Percentiles rank a stretch among this genome's conserved stretches.
Evolutionary conservation across 352 stramenopile species (phyloP).

Genomic region (Blastocystis sp.): DNA sequence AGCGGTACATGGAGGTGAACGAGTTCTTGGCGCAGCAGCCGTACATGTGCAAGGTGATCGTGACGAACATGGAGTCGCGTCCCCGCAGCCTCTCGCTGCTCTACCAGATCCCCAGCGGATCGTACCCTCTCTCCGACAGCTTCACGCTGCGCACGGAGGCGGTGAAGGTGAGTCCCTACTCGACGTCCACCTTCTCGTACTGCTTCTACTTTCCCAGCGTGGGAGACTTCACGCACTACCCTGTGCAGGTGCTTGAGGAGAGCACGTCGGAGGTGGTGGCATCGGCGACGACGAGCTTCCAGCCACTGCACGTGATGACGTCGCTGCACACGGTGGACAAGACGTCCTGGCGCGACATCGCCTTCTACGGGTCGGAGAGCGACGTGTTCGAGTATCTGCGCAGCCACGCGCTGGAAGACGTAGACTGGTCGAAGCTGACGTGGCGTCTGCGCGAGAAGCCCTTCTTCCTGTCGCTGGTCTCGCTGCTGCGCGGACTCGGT

Average conservation of each 20-base stretch:
- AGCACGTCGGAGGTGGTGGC: slow-evolving; percentile 60
- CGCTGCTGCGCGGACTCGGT: slow-evolving; percentile 61
- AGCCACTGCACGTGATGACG: slow-evolving; percentile 59
- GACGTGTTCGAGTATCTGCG: slow-evolving; percentile 62
- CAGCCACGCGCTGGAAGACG: slow-evolving; percentile 57
- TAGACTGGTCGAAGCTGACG: slow-evolving; percentile 61
- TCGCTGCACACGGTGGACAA: slow-evolving; percentile 63
- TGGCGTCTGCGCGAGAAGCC: slow-evolving; percentile 63
- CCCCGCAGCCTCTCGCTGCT: slow-evolving; percentile 63
- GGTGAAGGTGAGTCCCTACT: slow-evolving; percentile 61
- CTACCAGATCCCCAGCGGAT: slow-evolving; percentile 67
- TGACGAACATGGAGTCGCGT: slow-evolving; percentile 65
- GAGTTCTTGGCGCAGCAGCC: slow-evolving; percentile 65
- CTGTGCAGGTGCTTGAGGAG: slow-evolving; percentile 62
- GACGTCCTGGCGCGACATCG: slow-evolving; percentile 66
- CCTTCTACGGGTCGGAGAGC: slow-evolving; percentile 61
- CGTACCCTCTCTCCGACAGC: slow-evolving; percentile 62
- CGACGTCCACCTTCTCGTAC: slow-evolving; percentile 62
- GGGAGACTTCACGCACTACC: slow-evolving; percentile 65
- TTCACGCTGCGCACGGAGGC: slow-evolving; percentile 66
- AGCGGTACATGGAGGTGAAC: slow-evolving; percentile 41
- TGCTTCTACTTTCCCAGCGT: slow-evolving; percentile 66
- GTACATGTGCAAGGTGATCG: slow-evolving; percentile 64
- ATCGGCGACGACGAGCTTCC: slow-evolving; percentile 58
- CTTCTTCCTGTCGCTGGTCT: slow-evolving; percentile 62